These are phyloP conservation scores for Fusarium nanum DNA, from an alignment of 2,329 filamentous ascomycete species.

Conservation along the genomic window DNA sequence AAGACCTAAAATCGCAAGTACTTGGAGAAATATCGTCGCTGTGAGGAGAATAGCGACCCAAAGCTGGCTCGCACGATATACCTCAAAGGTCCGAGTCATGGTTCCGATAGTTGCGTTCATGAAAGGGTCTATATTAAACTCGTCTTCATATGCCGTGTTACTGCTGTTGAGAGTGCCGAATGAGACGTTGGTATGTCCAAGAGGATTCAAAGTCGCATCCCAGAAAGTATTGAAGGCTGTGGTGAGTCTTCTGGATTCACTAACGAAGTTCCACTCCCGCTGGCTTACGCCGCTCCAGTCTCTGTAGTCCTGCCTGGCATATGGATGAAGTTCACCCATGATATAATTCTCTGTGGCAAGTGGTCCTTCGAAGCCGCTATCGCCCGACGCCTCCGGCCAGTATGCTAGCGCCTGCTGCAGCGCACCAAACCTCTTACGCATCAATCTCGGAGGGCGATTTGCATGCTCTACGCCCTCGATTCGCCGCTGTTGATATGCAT, in stretches of 20 bases:
- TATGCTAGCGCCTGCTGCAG: not conserved
- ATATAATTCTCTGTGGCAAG: not conserved
- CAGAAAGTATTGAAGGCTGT: not conserved
- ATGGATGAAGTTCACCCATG: not conserved
- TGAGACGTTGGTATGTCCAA: not conserved
- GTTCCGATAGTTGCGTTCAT: not conserved
- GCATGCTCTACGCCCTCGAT: fast-evolving
- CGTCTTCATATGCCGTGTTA: not conserved
- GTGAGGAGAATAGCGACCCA: not conserved
- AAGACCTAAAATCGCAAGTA: not conserved
- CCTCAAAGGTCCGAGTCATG: not conserved
- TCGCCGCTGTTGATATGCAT: not conserved
- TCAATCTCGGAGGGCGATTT: fast-evolving
- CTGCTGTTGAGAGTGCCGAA: fast-evolving
- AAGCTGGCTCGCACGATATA: not conserved
- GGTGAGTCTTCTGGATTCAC: not conserved
- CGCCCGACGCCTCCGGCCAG: not conserved
- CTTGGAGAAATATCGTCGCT: not conserved
- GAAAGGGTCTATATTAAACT: not conserved
- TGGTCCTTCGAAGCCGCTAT: not conserved
- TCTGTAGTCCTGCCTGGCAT: fast-evolving
- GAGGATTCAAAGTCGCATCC: not conserved
- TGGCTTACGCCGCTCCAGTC: not conserved
- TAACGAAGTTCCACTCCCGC: too few species aligned
- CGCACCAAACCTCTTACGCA: not conserved